Conservation (phyloP, 2,329 filamentous ascomycete species). For the Cytospora paraplurivora region DNA sequence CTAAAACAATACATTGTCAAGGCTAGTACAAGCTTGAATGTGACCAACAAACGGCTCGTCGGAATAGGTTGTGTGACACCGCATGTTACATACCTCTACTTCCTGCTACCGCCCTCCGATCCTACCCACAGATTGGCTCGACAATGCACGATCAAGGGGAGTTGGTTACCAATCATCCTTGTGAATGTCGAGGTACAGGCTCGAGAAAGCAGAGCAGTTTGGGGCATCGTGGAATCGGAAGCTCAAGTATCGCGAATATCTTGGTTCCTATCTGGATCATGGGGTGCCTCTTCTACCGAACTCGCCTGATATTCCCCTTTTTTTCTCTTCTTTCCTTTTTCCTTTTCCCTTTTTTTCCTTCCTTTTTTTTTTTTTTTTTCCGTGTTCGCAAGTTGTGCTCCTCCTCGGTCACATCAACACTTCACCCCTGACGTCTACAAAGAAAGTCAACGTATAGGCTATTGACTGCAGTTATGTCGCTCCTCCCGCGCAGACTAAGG, state of each 20-base stretch:
- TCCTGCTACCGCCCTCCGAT: too few relatives aligned
- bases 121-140: neutral
- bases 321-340: too few relatives aligned
- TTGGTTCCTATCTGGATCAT: neutral
- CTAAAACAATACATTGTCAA: neutral
- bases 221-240: neutral
- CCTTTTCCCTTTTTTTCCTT: too few relatives aligned
- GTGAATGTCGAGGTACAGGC: neutral
- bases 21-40: neutral
- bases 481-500: constrained; percentile 5
- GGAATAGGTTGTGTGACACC: neutral
- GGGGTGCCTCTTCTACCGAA: neutral
- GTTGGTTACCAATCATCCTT: neutral
- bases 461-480: neutral
- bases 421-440: neutral
- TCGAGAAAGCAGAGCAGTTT: neutral
- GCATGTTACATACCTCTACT: neutral
- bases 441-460: neutral
- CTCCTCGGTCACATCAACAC: neutral
- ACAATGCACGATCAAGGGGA: neutral
- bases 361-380: too few relatives aligned
- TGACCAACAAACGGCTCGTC: neutral
- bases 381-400: neutral
- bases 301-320: too few relatives aligned
- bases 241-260: neutral